Conservation (phyloP, 176 grass and related monocot species). For the Tuctoria greenei region DNA sequence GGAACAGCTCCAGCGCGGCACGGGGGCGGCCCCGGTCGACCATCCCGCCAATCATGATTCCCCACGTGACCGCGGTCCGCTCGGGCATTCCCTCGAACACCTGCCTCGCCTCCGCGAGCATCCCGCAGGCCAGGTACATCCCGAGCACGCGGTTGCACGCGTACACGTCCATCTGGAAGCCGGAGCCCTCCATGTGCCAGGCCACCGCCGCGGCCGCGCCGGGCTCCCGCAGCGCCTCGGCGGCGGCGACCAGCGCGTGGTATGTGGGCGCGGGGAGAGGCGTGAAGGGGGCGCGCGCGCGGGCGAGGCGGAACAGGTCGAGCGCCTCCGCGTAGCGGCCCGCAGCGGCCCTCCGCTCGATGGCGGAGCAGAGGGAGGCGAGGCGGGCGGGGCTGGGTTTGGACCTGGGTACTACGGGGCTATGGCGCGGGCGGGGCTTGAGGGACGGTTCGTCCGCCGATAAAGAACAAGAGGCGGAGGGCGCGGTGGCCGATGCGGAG, state of each 20-base stretch:
- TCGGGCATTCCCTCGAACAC: slow-evolving; percentile 70
- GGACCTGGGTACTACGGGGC: not conserved
- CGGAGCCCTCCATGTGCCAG: slow-evolving; percentile 49
- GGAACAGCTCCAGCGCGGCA: slow-evolving; percentile 54
- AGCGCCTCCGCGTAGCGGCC: slow-evolving; percentile 58
- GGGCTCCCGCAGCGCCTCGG: slow-evolving; percentile 47
- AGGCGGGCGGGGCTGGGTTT: slow-evolving; percentile 8
- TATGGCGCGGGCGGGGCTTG: slow-evolving; percentile 41
- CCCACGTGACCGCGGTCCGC: slow-evolving; percentile 53
- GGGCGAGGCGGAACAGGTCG: slow-evolving; percentile 60
- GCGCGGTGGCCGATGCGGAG: not conserved
- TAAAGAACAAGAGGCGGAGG: not conserved
- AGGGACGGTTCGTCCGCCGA: not conserved
- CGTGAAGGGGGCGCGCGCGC: slow-evolving; percentile 16
- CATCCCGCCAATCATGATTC: slow-evolving; percentile 61
- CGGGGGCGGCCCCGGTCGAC: slow-evolving; percentile 43
- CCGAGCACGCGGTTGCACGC: slow-evolving; percentile 59
- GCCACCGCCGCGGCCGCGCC: slow-evolving; percentile 49
- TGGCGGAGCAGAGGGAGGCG: slow-evolving; percentile 41
- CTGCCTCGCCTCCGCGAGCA: slow-evolving; percentile 49
- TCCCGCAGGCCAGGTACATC: slow-evolving; percentile 56
- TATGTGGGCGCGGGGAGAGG: slow-evolving; percentile 44
- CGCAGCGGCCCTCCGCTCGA: slow-evolving; percentile 47
- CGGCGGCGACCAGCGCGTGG: slow-evolving; percentile 50
- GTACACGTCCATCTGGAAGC: slow-evolving; percentile 53